Base-by-base conservation (phyloP, 2,329 filamentous ascomycete species). In the Ceratocystis diversiconidia region DNA sequence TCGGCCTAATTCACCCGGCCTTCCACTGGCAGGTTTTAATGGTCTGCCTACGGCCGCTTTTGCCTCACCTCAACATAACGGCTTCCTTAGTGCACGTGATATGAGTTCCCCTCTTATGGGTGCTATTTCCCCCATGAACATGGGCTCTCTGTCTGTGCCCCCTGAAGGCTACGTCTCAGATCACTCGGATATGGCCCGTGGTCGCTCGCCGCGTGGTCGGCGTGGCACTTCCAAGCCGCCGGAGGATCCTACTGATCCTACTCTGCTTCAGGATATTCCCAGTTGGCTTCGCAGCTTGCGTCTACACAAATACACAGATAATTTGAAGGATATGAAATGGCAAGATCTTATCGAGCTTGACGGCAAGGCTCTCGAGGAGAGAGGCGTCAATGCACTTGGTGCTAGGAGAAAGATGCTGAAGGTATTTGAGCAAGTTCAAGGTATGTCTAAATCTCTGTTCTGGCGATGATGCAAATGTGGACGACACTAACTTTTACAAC, bases 221-320 rank as follows among this genome's bases (percentile, higher is more conserved):
- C 84, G 94, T 70, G 94, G 94, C 69, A 96, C 88, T 80, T 96
- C 90, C 55, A 99, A 97, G 82, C 94, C 94, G 36, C 94, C 94
- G 60, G 94, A 99, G 79, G 94, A 99, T 72, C 94, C 94, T 3
- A 97, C 92, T 22, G 94, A 99, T 75, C 88, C 89, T 17, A 85
- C 82, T 52, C 82, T 99, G 68, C 81, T 99, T 71, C 89, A 95
- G 76, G 94, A 99, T 73, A 96, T 99, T 70, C 92, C 94, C 65
- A 88, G 86, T 74, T 99, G 94, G 94, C 83, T 99, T 72, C 86
- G 94, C 74, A 96, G 91, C 75, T 82, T 97, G 73, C 86, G 94
- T 68, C 81, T 99, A 72, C 94, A 99, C 81, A 99, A 99, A 79
- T 99, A 99, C 77, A 99, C 94, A 8, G 94, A 99, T 71, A 95